Base-by-base conservation (phyloP, 441 rosid species). In the Croton laevigatus region DNA sequence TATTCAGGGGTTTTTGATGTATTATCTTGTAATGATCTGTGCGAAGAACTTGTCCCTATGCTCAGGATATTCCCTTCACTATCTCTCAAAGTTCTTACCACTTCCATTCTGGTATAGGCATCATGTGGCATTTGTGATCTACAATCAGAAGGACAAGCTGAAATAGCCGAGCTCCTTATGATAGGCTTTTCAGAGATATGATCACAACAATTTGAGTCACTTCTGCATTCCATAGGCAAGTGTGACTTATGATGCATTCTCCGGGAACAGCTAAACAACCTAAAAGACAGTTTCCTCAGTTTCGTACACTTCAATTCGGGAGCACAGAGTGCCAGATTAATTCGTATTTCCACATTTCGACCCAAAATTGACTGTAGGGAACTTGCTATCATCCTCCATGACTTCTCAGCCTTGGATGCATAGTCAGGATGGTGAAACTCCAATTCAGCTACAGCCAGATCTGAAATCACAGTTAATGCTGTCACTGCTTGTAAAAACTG, bases 361-460 rank as follows among this genome's bases (percentile, higher is more conserved):
- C 97, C 98, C 74, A 94, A 73, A 70, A 87, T 73, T 22, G 86
- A 78, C 75, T 88, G 99, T 75, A 94, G 89, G 12, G 87, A 84
- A 72, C 88, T 90, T 71, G 99, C 99, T 54, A 94, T 94, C 57
- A 69, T 62, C 81, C 91, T 94, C 98, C 98, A 94, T 61, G 97
- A 90, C 81, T 86, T 91, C 75, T 94, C 98, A n/a, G 98, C 98
- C 78, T 82, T 90, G 13, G 87, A 70, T 59, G 83, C 90, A 73
- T 85, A 76, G 59, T 74, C 79, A 72, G 87, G 81, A 74, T 81
- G 84, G 78, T 79, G 62, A 76, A 94, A 92, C 69, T 89, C 93
- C 71, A 94, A 65, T 69, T 88, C 97, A 63, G 89, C 97, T 36
- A 90, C 82, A 48, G 92, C 97, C 74, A 89, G 71, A 75, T 94